Percentiles rank a stretch among this genome's conserved stretches.
These are phyloP conservation scores for Salix exigua DNA, from an alignment of 345 rosid genomes.

Conservation along the genomic window DNA sequence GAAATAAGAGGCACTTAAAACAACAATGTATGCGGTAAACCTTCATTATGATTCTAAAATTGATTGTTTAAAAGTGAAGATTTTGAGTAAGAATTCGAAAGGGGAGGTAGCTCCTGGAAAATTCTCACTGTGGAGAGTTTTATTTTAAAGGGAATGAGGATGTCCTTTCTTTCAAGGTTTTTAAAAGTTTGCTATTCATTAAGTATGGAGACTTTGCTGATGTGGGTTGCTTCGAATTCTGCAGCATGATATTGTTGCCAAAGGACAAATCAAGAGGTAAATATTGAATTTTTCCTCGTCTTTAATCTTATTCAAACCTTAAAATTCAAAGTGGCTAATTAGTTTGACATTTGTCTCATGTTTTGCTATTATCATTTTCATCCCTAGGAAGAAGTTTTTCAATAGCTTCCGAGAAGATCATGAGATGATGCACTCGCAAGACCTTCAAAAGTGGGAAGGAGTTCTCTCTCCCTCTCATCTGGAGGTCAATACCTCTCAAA, in stretches of 20 bases:
- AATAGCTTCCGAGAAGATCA: constrained; percentile 82
- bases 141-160: not conserved
- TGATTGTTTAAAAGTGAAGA: not conserved
- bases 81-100: not conserved
- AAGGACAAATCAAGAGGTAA: constrained; percentile 79
- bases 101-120: not conserved
- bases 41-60: not conserved
- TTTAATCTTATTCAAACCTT: not conserved
- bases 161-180: not conserved
- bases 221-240: constrained; percentile 15
- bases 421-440: constrained; percentile 74
- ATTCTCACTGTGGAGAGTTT: not conserved
- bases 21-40: not conserved
- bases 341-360: not conserved
- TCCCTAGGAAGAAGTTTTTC: constrained; percentile 68
- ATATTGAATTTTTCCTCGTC: constrained; percentile 1
- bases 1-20: not conserved
- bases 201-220: not conserved
- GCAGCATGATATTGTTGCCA: constrained; percentile 89
- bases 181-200: too few species aligned
- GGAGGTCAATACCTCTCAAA: constrained; percentile 53
- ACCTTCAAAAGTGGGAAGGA: constrained; percentile 92
- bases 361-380: not conserved
- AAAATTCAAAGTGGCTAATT: not conserved
- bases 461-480: constrained; percentile 89